Evolutionary conservation across 106 monocot genomes (phyloP), one percentile per base, ranked within the genome.

Genomic region (Chionographis japonica): DNA sequence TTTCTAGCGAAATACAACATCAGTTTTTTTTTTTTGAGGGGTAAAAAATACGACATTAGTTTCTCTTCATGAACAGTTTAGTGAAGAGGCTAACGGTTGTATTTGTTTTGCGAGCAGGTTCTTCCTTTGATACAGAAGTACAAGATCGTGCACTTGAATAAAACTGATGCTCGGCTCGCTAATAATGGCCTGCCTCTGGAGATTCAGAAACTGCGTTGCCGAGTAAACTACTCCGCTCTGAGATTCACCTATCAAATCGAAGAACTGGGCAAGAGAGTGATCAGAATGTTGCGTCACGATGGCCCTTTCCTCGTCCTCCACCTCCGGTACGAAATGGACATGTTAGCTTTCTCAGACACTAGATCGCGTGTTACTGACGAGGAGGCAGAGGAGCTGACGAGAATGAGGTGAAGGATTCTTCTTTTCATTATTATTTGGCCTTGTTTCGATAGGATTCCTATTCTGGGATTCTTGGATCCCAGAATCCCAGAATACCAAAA

Each of bases 341-440:
- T 95, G 95, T 66, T 95, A 50, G 95, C 95, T 46, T 95, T 95
- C 74, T 95, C 95, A 27, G n/a, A n/a, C n/a, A n/a, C n/a, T n/a
- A n/a, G n/a, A n/a, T n/a, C n/a, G n/a, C n/a, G n/a, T n/a, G n/a
- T n/a, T n/a, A 40, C 86, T 12, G 38, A 73, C 35, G 78, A 84
- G 35, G 95, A 95, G 66, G 81, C 82, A 10, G 75, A 81, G 11
- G 88, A 91, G 60, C 68, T 95, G 37, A 89, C 86, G 39, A 84
- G 86, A 80, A 88, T 95, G 91, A 86, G 95, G 95, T 85, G 9
- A 46, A 60, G 4, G 2, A 3, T 17, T 58, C 36, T 46, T 64
- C 39, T 52, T 17, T 50, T 49, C 3, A 18, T 3, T 64, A 62
- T 53, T 60, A 17, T 5, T 12, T 63, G 36, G 37, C 10, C 18